Evolutionary conservation across 1,139 yeast species (phyloP).

Genomic region (Yamadazyma sp.): DNA sequence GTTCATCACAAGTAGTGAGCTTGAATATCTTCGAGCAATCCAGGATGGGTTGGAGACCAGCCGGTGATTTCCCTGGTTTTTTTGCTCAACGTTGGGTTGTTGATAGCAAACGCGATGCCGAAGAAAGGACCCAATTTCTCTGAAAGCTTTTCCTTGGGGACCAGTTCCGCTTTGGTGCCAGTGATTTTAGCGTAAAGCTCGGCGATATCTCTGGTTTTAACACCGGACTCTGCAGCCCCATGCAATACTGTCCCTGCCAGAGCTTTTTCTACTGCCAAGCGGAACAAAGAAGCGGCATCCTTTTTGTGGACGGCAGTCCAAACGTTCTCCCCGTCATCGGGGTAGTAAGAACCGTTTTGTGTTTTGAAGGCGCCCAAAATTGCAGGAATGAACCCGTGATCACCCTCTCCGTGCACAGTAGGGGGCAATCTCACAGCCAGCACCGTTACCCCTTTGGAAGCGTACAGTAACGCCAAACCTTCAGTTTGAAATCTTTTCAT

Average conservation of each 20-base stretch:
- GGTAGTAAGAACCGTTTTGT: constrained; percentile 17
- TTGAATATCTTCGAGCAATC: constrained; percentile 23
- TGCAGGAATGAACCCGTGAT: constrained; percentile 16
- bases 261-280: constrained; percentile 24
- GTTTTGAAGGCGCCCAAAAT: constrained; percentile 14
- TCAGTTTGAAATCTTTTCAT: constrained; percentile 9
- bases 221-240: constrained; percentile 19
- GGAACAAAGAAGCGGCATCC: constrained; percentile 27
- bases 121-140: constrained; percentile 10
- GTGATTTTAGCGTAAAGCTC: constrained; percentile 19
- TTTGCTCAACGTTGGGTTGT: constrained; percentile 13
- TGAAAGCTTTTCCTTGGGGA: constrained; percentile 12
- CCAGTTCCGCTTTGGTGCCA: constrained; percentile 13
- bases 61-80: constrained; percentile 17
- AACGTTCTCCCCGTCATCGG: constrained; percentile 23
- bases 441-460: constrained; percentile 20
- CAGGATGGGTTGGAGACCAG: constrained; percentile 22
- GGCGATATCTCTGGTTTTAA: constrained; percentile 23
- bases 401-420: constrained; percentile 26
- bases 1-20: constrained; percentile 2
- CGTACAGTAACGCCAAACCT: constrained; percentile 11
- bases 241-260: constrained; percentile 22
- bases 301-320: constrained; percentile 30
- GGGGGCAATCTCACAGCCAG: constrained; percentile 25
- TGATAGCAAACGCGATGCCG: constrained; percentile 9